Conservation (phyloP, 192 early-diverging fungal species). For the Backusella psychrophila region DNA sequence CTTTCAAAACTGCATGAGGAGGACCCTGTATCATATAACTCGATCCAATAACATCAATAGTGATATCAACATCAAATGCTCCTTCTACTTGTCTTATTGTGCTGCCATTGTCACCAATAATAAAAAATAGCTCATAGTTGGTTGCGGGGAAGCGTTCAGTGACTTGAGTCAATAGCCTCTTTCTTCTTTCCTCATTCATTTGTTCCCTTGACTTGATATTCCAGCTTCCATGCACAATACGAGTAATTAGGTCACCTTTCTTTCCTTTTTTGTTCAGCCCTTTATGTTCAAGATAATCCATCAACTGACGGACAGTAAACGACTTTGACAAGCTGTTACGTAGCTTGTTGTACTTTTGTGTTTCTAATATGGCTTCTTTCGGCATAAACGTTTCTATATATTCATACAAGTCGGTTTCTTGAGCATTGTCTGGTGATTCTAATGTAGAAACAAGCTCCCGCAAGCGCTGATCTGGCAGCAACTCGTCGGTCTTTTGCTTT, state of each 20-base stretch:
- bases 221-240: not conserved
- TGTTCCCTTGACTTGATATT: not conserved
- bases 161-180: not conserved
- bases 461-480: not conserved
- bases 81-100: slow-evolving; percentile 5
- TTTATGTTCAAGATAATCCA: slow-evolving; percentile 6
- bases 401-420: not conserved
- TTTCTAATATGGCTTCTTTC: not conserved
- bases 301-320: not conserved
- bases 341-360: not conserved
- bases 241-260: not conserved
- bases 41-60: not conserved
- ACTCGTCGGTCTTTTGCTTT: not conserved
- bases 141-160: slow-evolving; percentile 6
- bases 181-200: not conserved
- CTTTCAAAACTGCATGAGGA: not conserved
- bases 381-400: not conserved
- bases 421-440: not conserved
- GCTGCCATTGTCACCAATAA: slow-evolving; percentile 13
- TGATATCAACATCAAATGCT: not conserved
- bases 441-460: not conserved
- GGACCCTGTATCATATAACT: slow-evolving; percentile 8
- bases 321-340: not conserved
- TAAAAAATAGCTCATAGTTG: slow-evolving; percentile 9
- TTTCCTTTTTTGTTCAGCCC: not conserved